Evolutionary conservation across 352 stramenopile genomes (phyloP).

Genomic region (Pythium phragmitis): DNA sequence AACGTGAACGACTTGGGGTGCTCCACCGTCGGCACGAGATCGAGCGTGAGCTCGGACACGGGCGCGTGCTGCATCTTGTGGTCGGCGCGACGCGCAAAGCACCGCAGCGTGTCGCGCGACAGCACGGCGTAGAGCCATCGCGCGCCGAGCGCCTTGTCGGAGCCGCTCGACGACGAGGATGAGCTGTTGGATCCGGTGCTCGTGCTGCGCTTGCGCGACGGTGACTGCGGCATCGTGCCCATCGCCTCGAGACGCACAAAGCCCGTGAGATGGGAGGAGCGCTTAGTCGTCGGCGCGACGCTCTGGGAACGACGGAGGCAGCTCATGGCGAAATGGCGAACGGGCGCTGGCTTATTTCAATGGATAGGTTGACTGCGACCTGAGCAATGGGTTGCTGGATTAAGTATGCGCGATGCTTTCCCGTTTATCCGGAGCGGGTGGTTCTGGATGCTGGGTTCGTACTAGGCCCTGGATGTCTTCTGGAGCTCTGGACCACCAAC

Average conservation of each 20-base stretch:
- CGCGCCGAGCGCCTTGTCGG: slow-evolving; percentile 13
- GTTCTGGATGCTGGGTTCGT: not conserved
- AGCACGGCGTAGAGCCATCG: slow-evolving; percentile 35
- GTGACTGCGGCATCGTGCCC: slow-evolving; percentile 8
- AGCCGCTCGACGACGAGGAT: slow-evolving; percentile 2
- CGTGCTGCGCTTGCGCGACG: slow-evolving; percentile 26
- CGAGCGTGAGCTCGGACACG: slow-evolving; percentile 25
- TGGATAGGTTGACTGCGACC: not conserved
- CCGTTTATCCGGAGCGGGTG: not conserved
- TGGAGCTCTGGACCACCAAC: slow-evolving; percentile 9
- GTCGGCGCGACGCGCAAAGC: slow-evolving; percentile 29
- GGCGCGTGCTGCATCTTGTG: slow-evolving; percentile 30
- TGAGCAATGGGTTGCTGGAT: not conserved
- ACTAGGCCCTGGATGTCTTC: slow-evolving; percentile 3
- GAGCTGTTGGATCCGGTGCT: slow-evolving; percentile 25
- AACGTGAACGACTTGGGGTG: slow-evolving; percentile 30
- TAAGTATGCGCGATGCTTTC: slow-evolving; percentile 12
- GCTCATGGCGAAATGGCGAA: slow-evolving; percentile 14
- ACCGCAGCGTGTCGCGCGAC: slow-evolving; percentile 22
- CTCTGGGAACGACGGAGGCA: slow-evolving; percentile 28
- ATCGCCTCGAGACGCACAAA: slow-evolving; percentile 29
- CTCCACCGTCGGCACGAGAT: slow-evolving; percentile 21
- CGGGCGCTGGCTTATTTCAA: too few relatives aligned
- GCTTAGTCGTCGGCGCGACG: slow-evolving; percentile 22
- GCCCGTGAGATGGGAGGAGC: slow-evolving; percentile 26